Evolutionary conservation across 2,329 filamentous ascomycete species (phyloP), one percentile per base, ranked within the genome.

Genomic region (Aureobasidium zeae): DNA sequence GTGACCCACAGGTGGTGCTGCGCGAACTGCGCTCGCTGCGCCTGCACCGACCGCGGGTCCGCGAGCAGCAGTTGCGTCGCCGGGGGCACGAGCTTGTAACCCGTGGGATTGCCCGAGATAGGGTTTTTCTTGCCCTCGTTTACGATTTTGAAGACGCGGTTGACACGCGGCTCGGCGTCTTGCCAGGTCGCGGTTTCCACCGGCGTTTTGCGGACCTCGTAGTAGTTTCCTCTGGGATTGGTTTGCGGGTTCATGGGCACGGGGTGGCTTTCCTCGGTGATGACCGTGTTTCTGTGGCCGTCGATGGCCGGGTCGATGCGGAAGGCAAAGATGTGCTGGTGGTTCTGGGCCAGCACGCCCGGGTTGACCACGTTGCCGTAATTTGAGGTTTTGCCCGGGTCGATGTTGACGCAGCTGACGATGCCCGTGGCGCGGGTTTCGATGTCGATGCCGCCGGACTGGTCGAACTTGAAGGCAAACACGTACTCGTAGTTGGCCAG

Each of bases 401-500:
- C 75, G 44, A 81, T 78, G 22, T 74, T 70, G 17, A 77, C 69
- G 2, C 76, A 73, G 5, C 71, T 76, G 10, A 84, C 69, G 44
- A 84, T 79, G 1, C 81, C 80, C 0, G 79, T 83, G 0, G 79
- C 79, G 1, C 78, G 70, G 0, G 71, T 72, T 56, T 83, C 79
- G 45, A 79, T 63, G 0, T 68, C 69, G 51, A 83, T 69, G 9
- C 72, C 76, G 7, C 74, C 80, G 0, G 74, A 69, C 32, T 77
- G 77, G 54, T 81, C 74, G 48, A 84, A 76, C 49, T 76, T 73
- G 59, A 72, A 82, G 2, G 73, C 71, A 46, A 83, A 74, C 29
- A 82, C 71, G 55, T 83, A 83, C 54, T 83, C 79, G 63, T 84
- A 83, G 61, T 84, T 83, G 15, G 75, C 75, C 2, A 83, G 69